Evolutionary conservation across 805 yeast species (phyloP), one percentile per base, ranked within the genome.

Genomic region (Yarrowia phangngaensis): DNA sequence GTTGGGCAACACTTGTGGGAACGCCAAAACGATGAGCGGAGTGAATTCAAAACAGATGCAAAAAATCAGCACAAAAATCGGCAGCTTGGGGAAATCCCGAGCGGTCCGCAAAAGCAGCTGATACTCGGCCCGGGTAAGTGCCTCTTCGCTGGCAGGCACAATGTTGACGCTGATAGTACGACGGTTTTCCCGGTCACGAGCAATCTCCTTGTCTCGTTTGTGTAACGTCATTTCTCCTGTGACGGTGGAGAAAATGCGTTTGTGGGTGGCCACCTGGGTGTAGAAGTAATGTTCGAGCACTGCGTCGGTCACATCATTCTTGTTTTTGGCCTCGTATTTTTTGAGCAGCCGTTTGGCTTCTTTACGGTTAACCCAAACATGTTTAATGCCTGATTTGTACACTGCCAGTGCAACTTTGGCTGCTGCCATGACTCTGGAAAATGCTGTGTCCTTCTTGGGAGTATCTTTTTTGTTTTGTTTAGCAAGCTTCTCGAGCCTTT

Each of bases 1-100:
- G 52, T 72, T 72, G 0, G 86, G 88, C 3, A 81, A 70, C 11
- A 80, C 56, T 30, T 70, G 70, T 0, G 88, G 87, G 38, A 79
- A 63, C 1, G 66, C 52, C 49, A 69, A 71, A 52, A 81, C 72
- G 6, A 80, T 52, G 0, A 75, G 36, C 1, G 84, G 76, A 0
- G 84, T 77, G 40, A 68, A 54, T 56, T 81, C 87, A 59, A 77
- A 76, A 52, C 77, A 72, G 1, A 79, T 56, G n/a, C 72, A 61
- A 52, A 78, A 73, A 1, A 79, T 56, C 1, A 75, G 56, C 0
- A 73, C 82, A 65, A 81, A 81, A n/a, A 70, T 20, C 4, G 86
- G 86, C 20, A 81, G 63, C 58, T 76, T 78, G 22, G 57, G 52
- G 38, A 74, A 63, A 57, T 81, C 84, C 2, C 59, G 58, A 4